phyloP scores from a whole-genome alignment of 768 basidiomycete genomes.

The Tylopilus vinaceipallidus region DNA sequence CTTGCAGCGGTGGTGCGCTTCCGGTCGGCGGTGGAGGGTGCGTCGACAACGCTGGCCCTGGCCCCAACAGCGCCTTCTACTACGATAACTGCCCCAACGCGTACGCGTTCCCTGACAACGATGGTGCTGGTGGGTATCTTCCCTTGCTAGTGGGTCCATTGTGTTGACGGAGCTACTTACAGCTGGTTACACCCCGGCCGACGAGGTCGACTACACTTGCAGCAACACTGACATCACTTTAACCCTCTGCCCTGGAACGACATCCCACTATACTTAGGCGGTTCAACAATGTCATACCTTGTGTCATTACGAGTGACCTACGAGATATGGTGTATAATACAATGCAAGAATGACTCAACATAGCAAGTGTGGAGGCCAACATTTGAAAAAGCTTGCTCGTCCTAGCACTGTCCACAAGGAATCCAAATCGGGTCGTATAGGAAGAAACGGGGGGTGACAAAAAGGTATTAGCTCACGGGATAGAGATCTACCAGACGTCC shows the following conservation, averaged over 20 bases:
- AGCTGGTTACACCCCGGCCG: slow-evolving; percentile 17
- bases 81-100: background rate
- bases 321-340: no score
- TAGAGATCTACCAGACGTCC: background rate
- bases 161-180: background rate
- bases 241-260: slow-evolving; percentile 20
- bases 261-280: slow-evolving; percentile 7
- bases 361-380: background rate
- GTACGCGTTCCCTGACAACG: slow-evolving; percentile 24
- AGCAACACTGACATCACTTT: slow-evolving; percentile 17
- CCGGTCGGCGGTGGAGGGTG: background rate
- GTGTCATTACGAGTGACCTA: background rate
- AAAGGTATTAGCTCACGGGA: background rate
- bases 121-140: slow-evolving; percentile 14
- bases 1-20: background rate
- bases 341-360: no score
- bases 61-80: background rate
- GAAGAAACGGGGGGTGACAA: background rate
- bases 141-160: no score
- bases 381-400: background rate
- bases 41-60: background rate
- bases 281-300: no score
- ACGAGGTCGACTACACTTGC: slow-evolving; percentile 22
- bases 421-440: background rate
- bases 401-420: background rate